These are phyloP conservation scores for Penicillium fimorum DNA, from an alignment of 495 filamentous ascomycete genomes.

Conservation along the genomic window DNA sequence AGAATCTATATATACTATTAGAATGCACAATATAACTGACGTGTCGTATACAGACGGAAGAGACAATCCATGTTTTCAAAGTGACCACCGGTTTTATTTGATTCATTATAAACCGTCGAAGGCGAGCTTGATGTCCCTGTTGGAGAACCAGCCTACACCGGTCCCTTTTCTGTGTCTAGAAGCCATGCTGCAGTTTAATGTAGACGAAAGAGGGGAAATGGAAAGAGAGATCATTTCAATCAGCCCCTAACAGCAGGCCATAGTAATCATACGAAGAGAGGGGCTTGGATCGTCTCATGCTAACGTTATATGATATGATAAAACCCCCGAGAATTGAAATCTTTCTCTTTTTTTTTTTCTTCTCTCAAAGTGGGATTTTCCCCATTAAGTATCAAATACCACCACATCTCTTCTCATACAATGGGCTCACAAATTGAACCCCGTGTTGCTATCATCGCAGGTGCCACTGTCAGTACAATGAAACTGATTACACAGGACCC, in stretches of 20 bases:
- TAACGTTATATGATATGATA: neutral
- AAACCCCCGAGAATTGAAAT: neutral
- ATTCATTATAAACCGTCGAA: slow-evolving; percentile 2
- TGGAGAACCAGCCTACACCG: slow-evolving; percentile 6
- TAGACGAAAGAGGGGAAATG: neutral
- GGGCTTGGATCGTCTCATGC: slow-evolving; percentile 2
- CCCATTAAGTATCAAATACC: neutral
- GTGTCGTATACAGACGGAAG: slow-evolving; percentile 14
- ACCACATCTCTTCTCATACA: neutral
- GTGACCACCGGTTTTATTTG: slow-evolving; percentile 20
- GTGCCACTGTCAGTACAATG: slow-evolving; percentile 25
- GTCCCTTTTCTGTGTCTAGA: slow-evolving; percentile 12
- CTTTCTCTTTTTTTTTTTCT: neutral
- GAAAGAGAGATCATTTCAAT: neutral
- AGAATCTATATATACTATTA: slow-evolving; percentile 20
- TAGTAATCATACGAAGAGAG: neutral
- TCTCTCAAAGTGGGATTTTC: neutral
- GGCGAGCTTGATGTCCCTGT: slow-evolving; percentile 10
- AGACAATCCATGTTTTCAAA: slow-evolving; percentile 28
- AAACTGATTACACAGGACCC: neutral
- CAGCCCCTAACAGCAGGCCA: neutral
- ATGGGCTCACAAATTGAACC: slow-evolving; percentile 19
- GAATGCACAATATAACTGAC: neutral
- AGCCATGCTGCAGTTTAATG: slow-evolving; percentile 7
- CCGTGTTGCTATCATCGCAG: slow-evolving; percentile 22